Percentiles rank a stretch among this genome's conserved stretches.
These are phyloP conservation scores for Cyanidioschyzon merolae DNA, from an alignment of 23 red algal species.

Conservation along the genomic window DNA sequence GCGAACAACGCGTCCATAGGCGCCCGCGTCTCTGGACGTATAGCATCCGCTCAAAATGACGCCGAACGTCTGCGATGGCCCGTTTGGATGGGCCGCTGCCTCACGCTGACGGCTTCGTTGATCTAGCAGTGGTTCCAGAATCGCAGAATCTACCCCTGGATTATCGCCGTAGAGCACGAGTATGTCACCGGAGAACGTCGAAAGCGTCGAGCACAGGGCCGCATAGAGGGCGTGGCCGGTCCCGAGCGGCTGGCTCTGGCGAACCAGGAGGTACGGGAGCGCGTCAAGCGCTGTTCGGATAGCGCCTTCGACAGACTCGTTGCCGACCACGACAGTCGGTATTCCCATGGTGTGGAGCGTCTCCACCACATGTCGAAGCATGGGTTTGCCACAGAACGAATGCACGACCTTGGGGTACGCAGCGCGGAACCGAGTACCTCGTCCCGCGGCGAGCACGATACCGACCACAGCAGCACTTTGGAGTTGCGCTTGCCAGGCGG, in stretches of 20 bases:
- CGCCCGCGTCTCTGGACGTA: slow-evolving; percentile 12
- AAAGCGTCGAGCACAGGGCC: slow-evolving; percentile 25
- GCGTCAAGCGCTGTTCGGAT: background rate
- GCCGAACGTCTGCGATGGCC: background rate
- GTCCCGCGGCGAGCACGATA: slow-evolving; percentile 68
- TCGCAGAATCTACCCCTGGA: slow-evolving; percentile 57
- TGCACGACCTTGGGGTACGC: slow-evolving; percentile 68
- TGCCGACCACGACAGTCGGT: slow-evolving; percentile 52
- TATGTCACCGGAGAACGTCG: slow-evolving; percentile 49
- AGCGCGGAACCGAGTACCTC: slow-evolving; percentile 65
- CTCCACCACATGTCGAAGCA: slow-evolving; percentile 54
- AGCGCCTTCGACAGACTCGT: slow-evolving; percentile 43
- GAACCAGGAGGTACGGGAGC: slow-evolving; percentile 22
- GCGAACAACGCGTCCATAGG: slow-evolving; percentile 77
- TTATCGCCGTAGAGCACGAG: slow-evolving; percentile 84
- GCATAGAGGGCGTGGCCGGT: slow-evolving; percentile 84
- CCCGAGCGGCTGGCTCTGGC: slow-evolving; percentile 46
- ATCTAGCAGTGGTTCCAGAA: slow-evolving; percentile 34
- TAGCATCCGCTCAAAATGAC: slow-evolving; percentile 2
- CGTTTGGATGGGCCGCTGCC: background rate
- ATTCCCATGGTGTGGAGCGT: slow-evolving; percentile 27
- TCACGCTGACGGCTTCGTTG: background rate
- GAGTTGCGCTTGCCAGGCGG: background rate
- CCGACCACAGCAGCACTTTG: slow-evolving; percentile 13
- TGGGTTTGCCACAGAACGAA: slow-evolving; percentile 53